Evolutionary conservation across 2,329 filamentous ascomycete genomes (phyloP).

Genomic region (Epicoccum nigrum): DNA sequence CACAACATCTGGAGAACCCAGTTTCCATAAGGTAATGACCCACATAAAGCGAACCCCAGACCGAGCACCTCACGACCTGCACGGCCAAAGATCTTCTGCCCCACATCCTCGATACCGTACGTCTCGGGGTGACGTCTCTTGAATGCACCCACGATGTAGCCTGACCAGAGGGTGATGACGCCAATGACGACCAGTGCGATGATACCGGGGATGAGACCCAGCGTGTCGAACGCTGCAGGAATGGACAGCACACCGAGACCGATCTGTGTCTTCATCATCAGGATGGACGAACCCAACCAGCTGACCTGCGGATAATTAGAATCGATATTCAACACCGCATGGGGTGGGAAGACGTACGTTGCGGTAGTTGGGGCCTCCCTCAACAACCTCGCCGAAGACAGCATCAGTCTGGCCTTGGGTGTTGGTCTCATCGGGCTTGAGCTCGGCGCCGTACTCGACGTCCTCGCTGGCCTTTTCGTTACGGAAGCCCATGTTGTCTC

Average conservation of each 20-base stretch:
- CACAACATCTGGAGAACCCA: constrained; percentile 26
- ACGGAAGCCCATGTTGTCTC: constrained; percentile 6
- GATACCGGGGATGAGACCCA: constrained; percentile 57
- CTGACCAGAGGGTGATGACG: constrained; percentile 55
- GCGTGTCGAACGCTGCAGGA: constrained; percentile 51
- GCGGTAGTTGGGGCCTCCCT: constrained; percentile 20
- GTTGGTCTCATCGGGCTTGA: constrained; percentile 12
- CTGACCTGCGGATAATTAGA: constrained; percentile 20
- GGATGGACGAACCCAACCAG: constrained; percentile 22
- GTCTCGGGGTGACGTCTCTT: constrained; percentile 60
- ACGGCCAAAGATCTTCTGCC: constrained; percentile 58
- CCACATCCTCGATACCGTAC: constrained; percentile 63
- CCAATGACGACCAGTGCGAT: constrained; percentile 50
- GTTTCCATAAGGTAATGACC: constrained; percentile 41
- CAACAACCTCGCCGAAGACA: constrained; percentile 19
- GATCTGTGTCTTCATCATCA: constrained; percentile 35
- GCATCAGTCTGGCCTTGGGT: constrained; percentile 17
- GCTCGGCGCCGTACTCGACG: constrained; percentile 13
- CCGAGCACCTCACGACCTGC: constrained; percentile 56
- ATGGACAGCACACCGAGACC: constrained; percentile 53
- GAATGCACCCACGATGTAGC: constrained; percentile 57
- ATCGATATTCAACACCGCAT: not conserved
- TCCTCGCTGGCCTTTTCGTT: constrained; percentile 10
- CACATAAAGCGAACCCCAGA: constrained; percentile 42
- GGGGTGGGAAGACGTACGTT: constrained; percentile 8